Evolutionary conservation across 2,329 filamentous ascomycete genomes (phyloP).

Genomic region (Trichoderma brevicompactum): DNA sequence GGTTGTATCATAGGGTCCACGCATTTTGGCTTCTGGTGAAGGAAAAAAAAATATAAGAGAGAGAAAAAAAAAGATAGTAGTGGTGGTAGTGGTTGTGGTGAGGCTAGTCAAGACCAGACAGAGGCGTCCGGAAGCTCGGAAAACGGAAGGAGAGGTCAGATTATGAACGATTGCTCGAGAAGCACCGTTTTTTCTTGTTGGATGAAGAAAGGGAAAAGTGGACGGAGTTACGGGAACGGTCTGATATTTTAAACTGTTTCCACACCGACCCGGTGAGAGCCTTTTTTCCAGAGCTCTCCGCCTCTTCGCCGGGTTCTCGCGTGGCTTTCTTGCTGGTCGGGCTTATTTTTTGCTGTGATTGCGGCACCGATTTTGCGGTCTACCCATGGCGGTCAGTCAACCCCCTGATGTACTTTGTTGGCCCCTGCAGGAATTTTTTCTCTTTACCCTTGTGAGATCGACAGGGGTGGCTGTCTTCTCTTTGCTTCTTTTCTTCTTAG

Average conservation of each 20-base stretch:
- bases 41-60: not conserved
- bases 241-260: slow-evolving; percentile 29
- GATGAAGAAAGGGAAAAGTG: slow-evolving; percentile 24
- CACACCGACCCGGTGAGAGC: slow-evolving; percentile 27
- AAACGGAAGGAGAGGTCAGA: slow-evolving; percentile 17
- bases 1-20: slow-evolving; percentile 47
- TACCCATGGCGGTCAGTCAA: slow-evolving; percentile 31
- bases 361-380: slow-evolving; percentile 31
- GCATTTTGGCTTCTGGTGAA: slow-evolving; percentile 36
- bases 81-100: not conserved
- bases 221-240: slow-evolving; percentile 26
- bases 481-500: not conserved
- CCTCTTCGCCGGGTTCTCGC: slow-evolving; percentile 24
- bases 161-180: slow-evolving; percentile 20
- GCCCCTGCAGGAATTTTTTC: slow-evolving; percentile 28
- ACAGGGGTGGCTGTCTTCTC: slow-evolving; percentile 25
- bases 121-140: slow-evolving; percentile 17
- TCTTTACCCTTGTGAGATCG: slow-evolving; percentile 28
- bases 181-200: slow-evolving; percentile 22
- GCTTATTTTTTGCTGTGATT: slow-evolving; percentile 26
- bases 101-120: not conserved
- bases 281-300: slow-evolving; percentile 23
- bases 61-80: not conserved
- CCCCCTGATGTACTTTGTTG: slow-evolving; percentile 30
- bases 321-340: slow-evolving; percentile 27